Evolutionary conservation across 108 stramenopile genomes (phyloP).

Genomic region (Phaeodactylum tricornutum): DNA sequence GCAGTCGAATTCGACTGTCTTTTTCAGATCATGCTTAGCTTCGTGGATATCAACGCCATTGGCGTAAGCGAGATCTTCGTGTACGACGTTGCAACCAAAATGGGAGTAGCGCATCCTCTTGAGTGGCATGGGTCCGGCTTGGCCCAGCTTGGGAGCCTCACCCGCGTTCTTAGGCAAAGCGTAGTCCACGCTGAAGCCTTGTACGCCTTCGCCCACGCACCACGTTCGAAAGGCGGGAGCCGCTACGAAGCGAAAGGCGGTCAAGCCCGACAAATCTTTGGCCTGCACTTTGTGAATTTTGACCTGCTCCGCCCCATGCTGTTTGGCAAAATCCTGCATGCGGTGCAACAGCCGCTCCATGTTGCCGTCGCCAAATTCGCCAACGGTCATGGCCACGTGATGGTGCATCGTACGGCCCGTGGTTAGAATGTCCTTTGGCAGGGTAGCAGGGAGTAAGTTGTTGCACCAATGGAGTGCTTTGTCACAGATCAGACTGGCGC

Average conservation of each 20-base stretch:
- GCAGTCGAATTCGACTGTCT: slow-evolving; percentile 36
- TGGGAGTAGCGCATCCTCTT: slow-evolving; percentile 83
- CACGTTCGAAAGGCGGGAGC: slow-evolving; percentile 72
- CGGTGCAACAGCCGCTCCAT: slow-evolving; percentile 55
- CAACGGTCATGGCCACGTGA: slow-evolving; percentile 55
- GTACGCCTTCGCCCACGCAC: slow-evolving; percentile 62
- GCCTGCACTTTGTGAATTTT: slow-evolving; percentile 22
- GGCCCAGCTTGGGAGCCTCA: slow-evolving; percentile 23
- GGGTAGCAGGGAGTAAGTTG: slow-evolving; percentile 36
- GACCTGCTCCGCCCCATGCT: slow-evolving; percentile 36
- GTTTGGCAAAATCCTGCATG: slow-evolving; percentile 42
- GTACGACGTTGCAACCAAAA: slow-evolving; percentile 82
- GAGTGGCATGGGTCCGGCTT: slow-evolving; percentile 27
- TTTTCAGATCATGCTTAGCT: slow-evolving; percentile 60
- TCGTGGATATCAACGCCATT: slow-evolving; percentile 57
- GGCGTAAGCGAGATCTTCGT: slow-evolving; percentile 74
- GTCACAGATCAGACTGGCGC: slow-evolving; percentile 47
- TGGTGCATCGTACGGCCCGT: slow-evolving; percentile 51
- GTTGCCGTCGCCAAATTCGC: slow-evolving; percentile 68
- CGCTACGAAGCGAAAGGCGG: slow-evolving; percentile 76
- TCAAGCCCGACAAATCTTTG: slow-evolving; percentile 33
- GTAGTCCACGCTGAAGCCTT: slow-evolving; percentile 78
- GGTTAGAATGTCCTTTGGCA: slow-evolving; percentile 39
- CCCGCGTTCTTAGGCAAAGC: slow-evolving; percentile 65
- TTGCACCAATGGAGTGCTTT: slow-evolving; percentile 48